Conservation (phyloP, 1,139 yeast species). For the Meyerozyma sp. region DNA sequence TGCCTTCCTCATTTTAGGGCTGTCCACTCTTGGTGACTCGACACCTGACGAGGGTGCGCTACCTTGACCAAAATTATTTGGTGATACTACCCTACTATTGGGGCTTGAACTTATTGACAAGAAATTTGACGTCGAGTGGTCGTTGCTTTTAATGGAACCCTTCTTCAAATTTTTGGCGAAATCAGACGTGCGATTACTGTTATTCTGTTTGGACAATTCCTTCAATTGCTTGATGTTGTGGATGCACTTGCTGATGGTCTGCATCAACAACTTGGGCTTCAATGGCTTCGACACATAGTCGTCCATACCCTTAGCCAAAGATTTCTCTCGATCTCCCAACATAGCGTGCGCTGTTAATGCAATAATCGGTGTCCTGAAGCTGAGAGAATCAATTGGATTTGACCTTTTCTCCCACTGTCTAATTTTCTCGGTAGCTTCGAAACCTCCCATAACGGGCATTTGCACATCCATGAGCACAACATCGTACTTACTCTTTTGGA, state of each 20-base stretch:
- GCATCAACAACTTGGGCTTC: slow-evolving; percentile 76
- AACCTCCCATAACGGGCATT: slow-evolving; percentile 95
- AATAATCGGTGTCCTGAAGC: slow-evolving; percentile 74
- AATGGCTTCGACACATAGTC: slow-evolving; percentile 84
- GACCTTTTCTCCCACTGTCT: slow-evolving; percentile 84
- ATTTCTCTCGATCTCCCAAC: slow-evolving; percentile 84
- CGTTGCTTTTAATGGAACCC: slow-evolving; percentile 26
- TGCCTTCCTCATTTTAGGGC: slow-evolving; percentile 20
- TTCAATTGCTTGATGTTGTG: slow-evolving; percentile 60
- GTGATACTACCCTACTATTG: slow-evolving; percentile 7
- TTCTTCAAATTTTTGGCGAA: slow-evolving; percentile 45
- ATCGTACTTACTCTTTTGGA: slow-evolving; percentile 61
- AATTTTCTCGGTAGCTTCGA: slow-evolving; percentile 81
- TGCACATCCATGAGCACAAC: slow-evolving; percentile 90
- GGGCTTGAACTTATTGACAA: slow-evolving; percentile 15
- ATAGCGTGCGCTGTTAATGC: slow-evolving; percentile 90
- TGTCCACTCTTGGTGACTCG: slow-evolving; percentile 7
- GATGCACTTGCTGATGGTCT: slow-evolving; percentile 78
- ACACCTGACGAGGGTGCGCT: slow-evolving; percentile 3
- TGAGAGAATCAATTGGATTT: slow-evolving; percentile 63
- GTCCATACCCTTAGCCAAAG: slow-evolving; percentile 86
- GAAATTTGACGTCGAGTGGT: slow-evolving; percentile 15
- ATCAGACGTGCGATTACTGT: slow-evolving; percentile 40
- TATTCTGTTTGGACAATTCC: slow-evolving; percentile 48
- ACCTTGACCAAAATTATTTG: slow-evolving; percentile 6